These are phyloP conservation scores for Leccinum longicurvipes DNA, from an alignment of 768 basidiomycete genomes.

Conservation along the genomic window DNA sequence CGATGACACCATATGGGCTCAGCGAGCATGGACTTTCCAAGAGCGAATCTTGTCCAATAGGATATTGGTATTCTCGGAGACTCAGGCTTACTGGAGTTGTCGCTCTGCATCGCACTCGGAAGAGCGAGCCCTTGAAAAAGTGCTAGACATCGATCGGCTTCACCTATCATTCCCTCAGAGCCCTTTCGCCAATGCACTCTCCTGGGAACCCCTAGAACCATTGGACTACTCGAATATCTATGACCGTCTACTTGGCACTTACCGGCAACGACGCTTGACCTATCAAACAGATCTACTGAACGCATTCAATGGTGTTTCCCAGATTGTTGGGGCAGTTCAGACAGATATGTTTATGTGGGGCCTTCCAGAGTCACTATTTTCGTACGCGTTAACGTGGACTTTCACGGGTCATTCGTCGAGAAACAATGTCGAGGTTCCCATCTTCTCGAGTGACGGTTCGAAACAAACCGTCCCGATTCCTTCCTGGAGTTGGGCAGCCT, in stretches of 20 bases:
- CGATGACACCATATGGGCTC: constrained; percentile 6
- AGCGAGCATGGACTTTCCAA: constrained; percentile 21
- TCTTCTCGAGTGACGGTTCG: constrained; percentile 4
- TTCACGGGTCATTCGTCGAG: neutral
- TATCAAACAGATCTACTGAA: constrained; percentile 17
- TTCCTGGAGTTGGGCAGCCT: constrained; percentile 19
- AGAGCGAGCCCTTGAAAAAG: constrained; percentile 11
- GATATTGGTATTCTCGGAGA: constrained; percentile 16
- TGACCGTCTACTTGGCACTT: neutral
- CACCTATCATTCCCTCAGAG: neutral
- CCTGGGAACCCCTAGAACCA: neutral
- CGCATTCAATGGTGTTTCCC: constrained; percentile 14
- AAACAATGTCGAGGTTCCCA: constrained; percentile 1
- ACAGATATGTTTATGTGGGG: constrained; percentile 14
- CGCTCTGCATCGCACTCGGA: constrained; percentile 6
- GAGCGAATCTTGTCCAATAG: constrained; percentile 17
- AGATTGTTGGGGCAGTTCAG: constrained; percentile 10
- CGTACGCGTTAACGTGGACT: constrained; percentile 8
- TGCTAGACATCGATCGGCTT: neutral
- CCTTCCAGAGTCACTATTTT: constrained; percentile 14
- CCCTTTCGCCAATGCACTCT: neutral
- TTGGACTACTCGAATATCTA: neutral
- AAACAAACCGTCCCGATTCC: constrained; percentile 6
- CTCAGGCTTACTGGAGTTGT: constrained; percentile 19
- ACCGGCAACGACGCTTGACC: constrained; percentile 9